phyloP scores from a whole-genome alignment of 2,329 filamentous ascomycete genomes.

The Lasiodiplodia citricola region DNA sequence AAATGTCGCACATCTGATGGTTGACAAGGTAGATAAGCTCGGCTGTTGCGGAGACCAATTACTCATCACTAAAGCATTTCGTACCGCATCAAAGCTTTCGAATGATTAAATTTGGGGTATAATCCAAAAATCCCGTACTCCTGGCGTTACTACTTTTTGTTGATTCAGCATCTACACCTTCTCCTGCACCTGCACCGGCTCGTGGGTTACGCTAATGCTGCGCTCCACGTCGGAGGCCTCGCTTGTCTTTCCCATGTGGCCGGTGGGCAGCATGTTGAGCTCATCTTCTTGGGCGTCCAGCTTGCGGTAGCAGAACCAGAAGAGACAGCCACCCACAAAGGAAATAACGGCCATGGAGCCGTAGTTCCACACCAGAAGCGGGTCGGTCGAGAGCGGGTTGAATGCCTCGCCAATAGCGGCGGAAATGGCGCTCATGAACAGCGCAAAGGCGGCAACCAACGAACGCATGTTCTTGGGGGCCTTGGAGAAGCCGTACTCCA shows the following conservation, averaged over 20 bases:
- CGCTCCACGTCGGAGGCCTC: constrained; percentile 41
- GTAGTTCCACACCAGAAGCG: constrained; percentile 38
- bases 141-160: neutral
- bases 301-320: constrained; percentile 39
- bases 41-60: neutral
- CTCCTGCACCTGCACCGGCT: constrained; percentile 11
- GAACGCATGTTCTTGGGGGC: constrained; percentile 68
- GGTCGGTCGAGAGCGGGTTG: constrained; percentile 32
- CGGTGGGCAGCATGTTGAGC: constrained; percentile 46
- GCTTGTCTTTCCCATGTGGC: constrained; percentile 38
- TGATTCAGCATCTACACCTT: neutral
- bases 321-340: constrained; percentile 40
- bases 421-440: constrained; percentile 42
- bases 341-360: constrained; percentile 43
- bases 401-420: constrained; percentile 33
- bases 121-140: neutral
- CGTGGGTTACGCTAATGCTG: constrained; percentile 14
- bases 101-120: neutral
- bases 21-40: neutral
- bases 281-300: constrained; percentile 44
- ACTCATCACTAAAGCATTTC: neutral
- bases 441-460: constrained; percentile 43
- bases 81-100: neutral
- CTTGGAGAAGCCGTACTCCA: constrained; percentile 77
- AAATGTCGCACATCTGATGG: too few species aligned